These are phyloP conservation scores for Bruguiera gymnorhiza DNA, from an alignment of 345 rosid species.

Conservation along the genomic window DNA sequence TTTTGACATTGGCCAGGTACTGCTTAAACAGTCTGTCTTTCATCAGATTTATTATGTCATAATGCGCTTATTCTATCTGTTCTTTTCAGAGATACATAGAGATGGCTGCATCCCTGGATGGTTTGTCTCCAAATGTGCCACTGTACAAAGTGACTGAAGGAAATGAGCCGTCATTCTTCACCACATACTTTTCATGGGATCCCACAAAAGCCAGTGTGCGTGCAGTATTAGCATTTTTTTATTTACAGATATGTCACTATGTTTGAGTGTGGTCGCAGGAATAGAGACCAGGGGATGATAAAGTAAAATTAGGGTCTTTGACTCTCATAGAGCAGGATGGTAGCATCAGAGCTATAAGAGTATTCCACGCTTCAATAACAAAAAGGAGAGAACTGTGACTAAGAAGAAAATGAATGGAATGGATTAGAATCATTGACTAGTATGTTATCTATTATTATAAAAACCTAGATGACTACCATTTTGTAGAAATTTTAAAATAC, in stretches of 20 bases:
- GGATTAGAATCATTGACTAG: conserved; percentile 1
- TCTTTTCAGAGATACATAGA: conserved; percentile 75
- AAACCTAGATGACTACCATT: background rate
- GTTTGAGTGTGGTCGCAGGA: too few species aligned
- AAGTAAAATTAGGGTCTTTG: too few species aligned
- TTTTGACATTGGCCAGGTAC: conserved; percentile 91
- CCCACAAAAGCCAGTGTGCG: conserved; percentile 72
- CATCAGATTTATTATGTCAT: background rate
- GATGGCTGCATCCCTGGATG: conserved; percentile 75
- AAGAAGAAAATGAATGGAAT: background rate
- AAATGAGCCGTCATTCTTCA: conserved; percentile 93
- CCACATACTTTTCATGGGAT: conserved; percentile 90
- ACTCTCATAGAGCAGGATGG: too few species aligned
- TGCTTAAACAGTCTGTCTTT: conserved; percentile 14
- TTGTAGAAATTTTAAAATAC: too few species aligned
- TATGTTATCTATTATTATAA: background rate
- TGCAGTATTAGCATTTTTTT: conserved; percentile 3
- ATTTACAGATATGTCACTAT: background rate
- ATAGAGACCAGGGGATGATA: too few species aligned
- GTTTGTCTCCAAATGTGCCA: conserved; percentile 79
- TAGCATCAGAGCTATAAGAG: too few species aligned
- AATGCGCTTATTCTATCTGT: conserved; percentile 10
- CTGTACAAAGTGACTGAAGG: conserved; percentile 89
- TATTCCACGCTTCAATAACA: too few species aligned
- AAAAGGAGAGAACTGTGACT: too few species aligned